Evolutionary conservation across 768 basidiomycete genomes (phyloP).

Genomic region (Suillus subluteus): DNA sequence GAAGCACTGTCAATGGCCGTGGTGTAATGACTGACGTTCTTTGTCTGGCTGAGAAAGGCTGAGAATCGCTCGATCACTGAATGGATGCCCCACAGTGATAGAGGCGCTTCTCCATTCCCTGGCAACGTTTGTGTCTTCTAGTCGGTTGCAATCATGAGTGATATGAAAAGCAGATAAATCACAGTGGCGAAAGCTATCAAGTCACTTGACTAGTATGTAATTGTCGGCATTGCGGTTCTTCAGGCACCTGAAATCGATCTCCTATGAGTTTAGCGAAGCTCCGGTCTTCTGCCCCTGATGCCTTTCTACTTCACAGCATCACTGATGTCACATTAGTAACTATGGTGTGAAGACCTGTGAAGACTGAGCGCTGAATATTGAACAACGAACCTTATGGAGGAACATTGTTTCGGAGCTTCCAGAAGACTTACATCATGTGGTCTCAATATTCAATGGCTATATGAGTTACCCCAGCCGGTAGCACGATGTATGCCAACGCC

Average conservation of each 20-base stretch:
- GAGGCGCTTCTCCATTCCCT: constrained; percentile 5
- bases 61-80: constrained; percentile 1
- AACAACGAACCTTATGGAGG: background rate
- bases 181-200: background rate
- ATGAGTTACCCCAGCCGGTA: background rate
- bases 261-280: background rate
- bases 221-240: background rate
- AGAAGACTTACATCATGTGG: background rate
- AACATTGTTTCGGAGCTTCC: constrained; percentile 4
- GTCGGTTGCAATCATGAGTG: background rate
- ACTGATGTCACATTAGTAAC: background rate
- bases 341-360: background rate
- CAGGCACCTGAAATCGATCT: background rate
- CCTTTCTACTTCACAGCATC: background rate
- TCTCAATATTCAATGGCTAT: background rate
- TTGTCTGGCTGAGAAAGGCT: background rate
- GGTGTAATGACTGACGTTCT: background rate
- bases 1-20: background rate
- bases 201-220: background rate
- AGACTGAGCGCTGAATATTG: background rate
- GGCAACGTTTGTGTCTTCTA: background rate
- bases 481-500: background rate
- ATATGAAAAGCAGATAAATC: background rate
- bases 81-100: constrained; percentile 6
- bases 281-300: background rate